A percentile compares a stretch with the other conserved stretches of the same genome.
These are phyloP conservation scores for Saraca asoca DNA, from an alignment of 331 rosid genomes.

Conservation along the genomic window DNA sequence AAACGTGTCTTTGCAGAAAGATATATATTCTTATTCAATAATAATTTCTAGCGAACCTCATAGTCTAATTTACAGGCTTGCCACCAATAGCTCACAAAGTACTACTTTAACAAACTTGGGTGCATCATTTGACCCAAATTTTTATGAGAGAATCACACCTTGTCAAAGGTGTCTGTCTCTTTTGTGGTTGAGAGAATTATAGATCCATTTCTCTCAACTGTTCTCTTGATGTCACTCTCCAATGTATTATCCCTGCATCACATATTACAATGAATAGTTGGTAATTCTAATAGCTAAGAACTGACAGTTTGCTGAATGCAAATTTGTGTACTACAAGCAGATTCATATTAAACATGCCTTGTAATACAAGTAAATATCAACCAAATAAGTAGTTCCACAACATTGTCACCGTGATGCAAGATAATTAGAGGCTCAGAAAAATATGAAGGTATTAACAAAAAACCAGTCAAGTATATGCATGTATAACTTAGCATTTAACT, in stretches of 20 bases:
- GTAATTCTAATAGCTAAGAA: no score
- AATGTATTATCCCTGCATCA: conserved; percentile 64
- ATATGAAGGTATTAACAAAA: no score
- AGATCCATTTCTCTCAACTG: conserved; percentile 47
- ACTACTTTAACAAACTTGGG: conserved; percentile 19
- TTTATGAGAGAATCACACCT: conserved; percentile 53
- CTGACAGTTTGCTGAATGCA: no score
- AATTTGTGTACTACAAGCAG: no score
- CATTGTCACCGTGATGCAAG: no score
- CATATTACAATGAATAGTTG: conserved; percentile 30
- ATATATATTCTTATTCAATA: neutral
- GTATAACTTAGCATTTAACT: no score
- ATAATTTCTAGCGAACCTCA: conserved; percentile 7
- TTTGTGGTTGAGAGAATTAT: conserved; percentile 44
- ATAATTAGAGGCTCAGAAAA: no score
- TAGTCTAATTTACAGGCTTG: conserved; percentile 21
- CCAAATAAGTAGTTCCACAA: no score
- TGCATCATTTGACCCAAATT: conserved; percentile 21
- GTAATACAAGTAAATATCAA: no score
- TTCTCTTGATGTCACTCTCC: conserved; percentile 45
- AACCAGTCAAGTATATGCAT: no score
- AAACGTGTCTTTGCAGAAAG: no score
- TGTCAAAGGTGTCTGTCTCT: conserved; percentile 76
- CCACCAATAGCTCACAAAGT: conserved; percentile 4
- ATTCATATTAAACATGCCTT: no score